phyloP scores from a whole-genome alignment of 208 protist species.

The Porcisia hertigi region DNA sequence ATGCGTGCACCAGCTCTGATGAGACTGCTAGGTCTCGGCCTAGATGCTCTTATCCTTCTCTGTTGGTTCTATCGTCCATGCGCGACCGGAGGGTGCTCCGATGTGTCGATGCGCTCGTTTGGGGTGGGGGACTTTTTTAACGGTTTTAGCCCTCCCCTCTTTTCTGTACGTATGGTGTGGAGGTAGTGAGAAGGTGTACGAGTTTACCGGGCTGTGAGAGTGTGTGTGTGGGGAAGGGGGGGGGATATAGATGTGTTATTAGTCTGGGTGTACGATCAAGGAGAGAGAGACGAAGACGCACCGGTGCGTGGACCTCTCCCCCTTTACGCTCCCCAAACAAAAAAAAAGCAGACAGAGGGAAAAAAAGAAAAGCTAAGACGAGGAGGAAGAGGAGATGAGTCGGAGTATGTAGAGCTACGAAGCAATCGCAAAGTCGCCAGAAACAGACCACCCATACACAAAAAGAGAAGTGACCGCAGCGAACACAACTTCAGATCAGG shows the following conservation, averaged over 20 bases:
- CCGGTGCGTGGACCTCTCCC: too few relatives aligned
- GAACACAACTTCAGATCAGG: not conserved
- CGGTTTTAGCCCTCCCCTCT: not conserved
- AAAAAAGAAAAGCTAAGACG: not conserved
- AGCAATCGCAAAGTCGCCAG: not conserved
- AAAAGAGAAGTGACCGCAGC: not conserved
- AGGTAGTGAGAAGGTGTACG: not conserved
- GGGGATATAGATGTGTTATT: too few relatives aligned
- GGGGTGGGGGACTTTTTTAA: not conserved
- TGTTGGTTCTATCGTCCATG: not conserved
- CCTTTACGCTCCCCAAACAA: too few relatives aligned
- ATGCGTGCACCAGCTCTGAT: not conserved
- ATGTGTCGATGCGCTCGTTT: not conserved
- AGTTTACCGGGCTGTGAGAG: not conserved
- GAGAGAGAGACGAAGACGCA: too few relatives aligned
- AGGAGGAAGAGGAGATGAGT: not conserved
- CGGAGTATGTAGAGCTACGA: not conserved
- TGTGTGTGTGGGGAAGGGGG: not conserved
- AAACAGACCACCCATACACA: slow-evolving; percentile 6
- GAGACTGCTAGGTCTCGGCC: too few relatives aligned
- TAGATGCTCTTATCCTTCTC: not conserved
- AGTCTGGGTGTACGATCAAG: too few relatives aligned
- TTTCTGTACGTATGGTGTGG: not conserved
- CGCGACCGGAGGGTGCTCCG: not conserved
- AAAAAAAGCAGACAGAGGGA: not conserved